Evolutionary conservation across 371 early-diverging fungal species (phyloP).

Genomic region (Rhizomucor miehei): DNA sequence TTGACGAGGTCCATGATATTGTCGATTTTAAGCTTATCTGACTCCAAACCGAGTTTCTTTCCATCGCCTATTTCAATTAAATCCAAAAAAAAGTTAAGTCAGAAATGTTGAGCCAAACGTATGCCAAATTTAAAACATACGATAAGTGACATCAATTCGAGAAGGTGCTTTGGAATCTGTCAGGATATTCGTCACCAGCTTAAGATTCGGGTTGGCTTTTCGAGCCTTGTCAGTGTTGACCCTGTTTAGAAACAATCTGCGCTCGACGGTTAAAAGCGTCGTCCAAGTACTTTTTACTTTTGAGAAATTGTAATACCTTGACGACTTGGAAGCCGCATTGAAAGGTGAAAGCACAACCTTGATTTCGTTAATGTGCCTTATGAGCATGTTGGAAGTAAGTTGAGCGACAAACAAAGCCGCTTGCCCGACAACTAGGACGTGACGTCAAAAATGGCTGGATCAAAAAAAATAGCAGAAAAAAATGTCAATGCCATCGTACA

Average conservation of each 20-base stretch:
- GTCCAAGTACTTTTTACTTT: neutral
- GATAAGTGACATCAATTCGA: conserved; percentile 48
- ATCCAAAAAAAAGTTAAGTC: too few relatives aligned
- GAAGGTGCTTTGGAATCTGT: conserved; percentile 49
- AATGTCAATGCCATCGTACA: too few relatives aligned
- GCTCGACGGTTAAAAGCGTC: neutral
- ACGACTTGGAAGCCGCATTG: conserved; percentile 40
- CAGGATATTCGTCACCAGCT: conserved; percentile 47
- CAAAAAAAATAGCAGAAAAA: neutral
- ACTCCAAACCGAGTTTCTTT: conserved; percentile 47
- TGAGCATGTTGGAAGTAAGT: conserved; percentile 22
- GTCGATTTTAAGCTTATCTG: conserved; percentile 53
- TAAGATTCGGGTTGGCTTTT: conserved; percentile 53
- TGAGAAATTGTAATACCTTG: conserved; percentile 27
- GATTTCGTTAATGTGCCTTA: conserved; percentile 46
- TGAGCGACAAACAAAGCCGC: neutral
- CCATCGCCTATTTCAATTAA: conserved; percentile 55
- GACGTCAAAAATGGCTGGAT: conserved; percentile 1
- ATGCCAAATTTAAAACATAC: conserved; percentile 28
- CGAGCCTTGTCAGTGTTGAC: conserved; percentile 51
- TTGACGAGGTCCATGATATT: conserved; percentile 38
- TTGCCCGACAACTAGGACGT: neutral
- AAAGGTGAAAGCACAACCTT: conserved; percentile 49
- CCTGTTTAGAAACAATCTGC: conserved; percentile 58
- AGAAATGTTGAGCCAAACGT: conserved; percentile 1